phyloP scores from a whole-genome alignment of 441 rosid species.

The Dalechampia spathulata region DNA sequence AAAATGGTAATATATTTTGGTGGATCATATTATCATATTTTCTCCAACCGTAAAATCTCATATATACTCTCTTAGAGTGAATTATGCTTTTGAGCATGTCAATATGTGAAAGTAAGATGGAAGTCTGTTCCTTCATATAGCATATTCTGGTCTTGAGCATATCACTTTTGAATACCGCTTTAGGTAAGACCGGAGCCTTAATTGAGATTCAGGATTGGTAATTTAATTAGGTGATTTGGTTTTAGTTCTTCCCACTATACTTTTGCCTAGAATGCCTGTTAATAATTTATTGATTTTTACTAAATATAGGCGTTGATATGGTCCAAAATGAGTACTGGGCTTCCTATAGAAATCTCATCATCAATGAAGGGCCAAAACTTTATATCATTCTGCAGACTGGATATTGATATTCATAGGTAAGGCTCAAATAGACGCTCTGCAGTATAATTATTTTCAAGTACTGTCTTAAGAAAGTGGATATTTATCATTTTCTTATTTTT shows the following conservation, averaged over 20 bases:
- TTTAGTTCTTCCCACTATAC: slow-evolving; percentile 5
- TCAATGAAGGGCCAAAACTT: slow-evolving; percentile 82
- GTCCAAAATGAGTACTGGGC: slow-evolving; percentile 99
- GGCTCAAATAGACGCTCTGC: slow-evolving; percentile 13
- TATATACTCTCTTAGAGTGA: neutral
- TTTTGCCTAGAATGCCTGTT: neutral
- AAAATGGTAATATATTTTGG: slow-evolving; percentile 68
- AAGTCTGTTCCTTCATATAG: neutral
- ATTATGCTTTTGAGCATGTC: neutral
- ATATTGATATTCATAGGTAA: slow-evolving; percentile 94
- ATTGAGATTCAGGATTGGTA: neutral
- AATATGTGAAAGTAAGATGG: neutral
- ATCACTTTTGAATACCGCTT: neutral
- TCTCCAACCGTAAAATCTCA: neutral
- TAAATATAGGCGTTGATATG: slow-evolving; percentile 87
- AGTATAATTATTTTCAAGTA: neutral
- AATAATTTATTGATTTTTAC: neutral
- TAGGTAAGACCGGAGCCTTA: neutral
- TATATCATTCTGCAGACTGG: slow-evolving; percentile 84
- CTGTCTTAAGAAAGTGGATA: neutral
- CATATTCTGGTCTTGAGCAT: neutral
- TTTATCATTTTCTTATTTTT: neutral
- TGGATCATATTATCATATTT: no score
- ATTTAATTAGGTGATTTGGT: neutral
- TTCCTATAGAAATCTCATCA: slow-evolving; percentile 90